Conservation (phyloP, 768 basidiomycete genomes). For the Collybiopsis confluens region DNA sequence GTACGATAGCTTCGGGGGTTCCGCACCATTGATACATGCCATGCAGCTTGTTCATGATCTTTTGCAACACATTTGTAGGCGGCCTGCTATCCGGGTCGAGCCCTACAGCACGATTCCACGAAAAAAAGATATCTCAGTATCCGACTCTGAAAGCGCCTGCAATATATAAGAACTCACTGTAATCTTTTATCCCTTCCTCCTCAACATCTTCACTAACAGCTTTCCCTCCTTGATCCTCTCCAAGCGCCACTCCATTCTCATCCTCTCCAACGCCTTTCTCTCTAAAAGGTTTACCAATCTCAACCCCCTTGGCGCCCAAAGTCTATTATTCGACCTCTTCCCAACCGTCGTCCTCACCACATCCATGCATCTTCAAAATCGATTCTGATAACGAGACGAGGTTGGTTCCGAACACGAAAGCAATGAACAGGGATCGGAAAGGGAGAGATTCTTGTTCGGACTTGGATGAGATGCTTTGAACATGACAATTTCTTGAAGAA, state of each 20-base stretch:
- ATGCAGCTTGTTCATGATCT: constrained; percentile 30
- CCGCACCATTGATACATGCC: constrained; percentile 32
- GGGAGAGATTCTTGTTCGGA: constrained; percentile 17
- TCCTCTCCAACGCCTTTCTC: constrained; percentile 21
- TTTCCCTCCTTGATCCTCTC: constrained; percentile 10
- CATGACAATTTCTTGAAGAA: constrained; percentile 27
- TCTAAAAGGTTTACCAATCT: constrained; percentile 12
- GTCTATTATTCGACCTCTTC: constrained; percentile 31
- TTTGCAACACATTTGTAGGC: constrained; percentile 39
- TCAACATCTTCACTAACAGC: constrained; percentile 16
- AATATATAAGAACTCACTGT: constrained; percentile 10
- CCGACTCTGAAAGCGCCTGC: background rate
- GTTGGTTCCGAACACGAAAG: constrained; percentile 45
- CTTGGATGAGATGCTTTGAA: constrained; percentile 18
- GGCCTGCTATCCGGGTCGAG: constrained; percentile 45
- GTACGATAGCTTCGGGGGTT: constrained; percentile 36
- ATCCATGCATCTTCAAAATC: constrained; percentile 31
- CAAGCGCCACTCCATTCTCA: constrained; percentile 20
- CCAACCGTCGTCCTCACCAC: constrained; percentile 29
- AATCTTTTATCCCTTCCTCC: background rate
- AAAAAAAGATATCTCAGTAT: background rate
- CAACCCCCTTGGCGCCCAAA: constrained; percentile 51
- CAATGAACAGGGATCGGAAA: constrained; percentile 40
- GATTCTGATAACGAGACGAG: constrained; percentile 35
- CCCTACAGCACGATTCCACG: too few relatives aligned